A percentile compares a stretch with the other conserved stretches of the same genome.
Conservation (phyloP, 805 yeast species). For the Zygosaccharomyces siamensis region DNA sequence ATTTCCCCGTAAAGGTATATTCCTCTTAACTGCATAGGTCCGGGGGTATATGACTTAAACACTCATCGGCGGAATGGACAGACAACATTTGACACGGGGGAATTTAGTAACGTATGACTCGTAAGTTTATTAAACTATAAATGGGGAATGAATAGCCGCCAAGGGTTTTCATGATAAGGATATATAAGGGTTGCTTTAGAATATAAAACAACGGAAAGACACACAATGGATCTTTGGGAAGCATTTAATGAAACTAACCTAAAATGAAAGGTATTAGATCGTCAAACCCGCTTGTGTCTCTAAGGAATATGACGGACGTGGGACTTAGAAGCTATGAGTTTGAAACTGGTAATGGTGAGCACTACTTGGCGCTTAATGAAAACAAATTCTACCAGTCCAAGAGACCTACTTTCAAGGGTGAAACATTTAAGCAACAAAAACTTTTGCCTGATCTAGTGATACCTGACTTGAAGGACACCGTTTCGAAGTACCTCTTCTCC, state of each 20-base stretch:
- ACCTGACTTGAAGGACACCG: conserved; percentile 71
- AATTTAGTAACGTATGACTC: neutral
- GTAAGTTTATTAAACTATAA: neutral
- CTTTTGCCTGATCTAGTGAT: conserved; percentile 82
- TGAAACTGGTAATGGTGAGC: conserved; percentile 28
- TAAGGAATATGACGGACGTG: neutral
- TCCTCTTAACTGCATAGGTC: neutral
- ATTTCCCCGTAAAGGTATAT: neutral
- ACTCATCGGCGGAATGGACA: neutral
- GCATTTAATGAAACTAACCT: neutral
- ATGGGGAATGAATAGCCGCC: neutral
- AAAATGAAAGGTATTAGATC: neutral
- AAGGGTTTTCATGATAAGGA: neutral
- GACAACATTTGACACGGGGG: neutral
- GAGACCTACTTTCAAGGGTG: conserved; percentile 46
- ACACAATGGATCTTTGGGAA: neutral
- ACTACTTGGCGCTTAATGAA: conserved; percentile 23
- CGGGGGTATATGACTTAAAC: neutral
- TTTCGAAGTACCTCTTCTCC: conserved; percentile 61
- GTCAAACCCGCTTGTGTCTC: neutral
- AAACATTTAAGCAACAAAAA: conserved; percentile 65
- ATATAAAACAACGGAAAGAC: neutral
- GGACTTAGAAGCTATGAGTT: conserved; percentile 13
- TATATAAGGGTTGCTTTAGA: neutral
- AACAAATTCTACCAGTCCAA: conserved; percentile 21